Percentiles rank a stretch among this genome's conserved stretches.
These are phyloP conservation scores for Fusarium staphyleae DNA, from an alignment of 2,329 filamentous ascomycete species.

Conservation along the genomic window DNA sequence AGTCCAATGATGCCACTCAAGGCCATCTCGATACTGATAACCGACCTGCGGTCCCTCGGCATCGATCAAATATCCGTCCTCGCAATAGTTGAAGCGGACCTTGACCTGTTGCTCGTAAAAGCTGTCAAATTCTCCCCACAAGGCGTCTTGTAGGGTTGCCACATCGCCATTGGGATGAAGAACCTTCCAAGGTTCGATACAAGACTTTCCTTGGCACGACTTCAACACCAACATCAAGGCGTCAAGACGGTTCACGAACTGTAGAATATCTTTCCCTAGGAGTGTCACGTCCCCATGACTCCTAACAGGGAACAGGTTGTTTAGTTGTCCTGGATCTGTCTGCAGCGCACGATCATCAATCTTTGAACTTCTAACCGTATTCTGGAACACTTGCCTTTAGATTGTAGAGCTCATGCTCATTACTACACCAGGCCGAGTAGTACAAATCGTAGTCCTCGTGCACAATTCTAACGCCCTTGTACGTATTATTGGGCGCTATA, in stretches of 20 bases:
- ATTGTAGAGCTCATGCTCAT: conserved; percentile 72
- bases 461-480: conserved; percentile 66
- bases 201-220: conserved; percentile 62
- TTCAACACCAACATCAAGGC: conserved; percentile 67
- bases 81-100: conserved; percentile 61
- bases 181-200: conserved; percentile 62
- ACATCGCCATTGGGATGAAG: conserved; percentile 63
- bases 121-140: conserved; percentile 55
- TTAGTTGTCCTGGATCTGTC: conserved; percentile 60
- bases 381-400: conserved; percentile 49
- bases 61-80: conserved; percentile 61
- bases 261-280: conserved; percentile 37
- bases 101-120: conserved; percentile 59
- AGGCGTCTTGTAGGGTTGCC: conserved; percentile 57
- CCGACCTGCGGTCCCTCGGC: conserved; percentile 60
- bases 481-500: conserved; percentile 58
- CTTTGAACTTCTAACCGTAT: background rate
- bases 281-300: conserved; percentile 19
- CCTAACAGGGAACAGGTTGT: conserved; percentile 49
- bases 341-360: conserved; percentile 38
- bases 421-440: conserved; percentile 74
- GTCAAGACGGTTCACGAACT: conserved; percentile 61
- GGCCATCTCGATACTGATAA: conserved; percentile 38
- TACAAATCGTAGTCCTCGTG: conserved; percentile 64
- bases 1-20: conserved; percentile 42